A percentile compares a stretch with the other conserved stretches of the same genome.
phyloP scores from a whole-genome alignment of 148 eudicot genomes.

The Rhododendron vialii region DNA sequence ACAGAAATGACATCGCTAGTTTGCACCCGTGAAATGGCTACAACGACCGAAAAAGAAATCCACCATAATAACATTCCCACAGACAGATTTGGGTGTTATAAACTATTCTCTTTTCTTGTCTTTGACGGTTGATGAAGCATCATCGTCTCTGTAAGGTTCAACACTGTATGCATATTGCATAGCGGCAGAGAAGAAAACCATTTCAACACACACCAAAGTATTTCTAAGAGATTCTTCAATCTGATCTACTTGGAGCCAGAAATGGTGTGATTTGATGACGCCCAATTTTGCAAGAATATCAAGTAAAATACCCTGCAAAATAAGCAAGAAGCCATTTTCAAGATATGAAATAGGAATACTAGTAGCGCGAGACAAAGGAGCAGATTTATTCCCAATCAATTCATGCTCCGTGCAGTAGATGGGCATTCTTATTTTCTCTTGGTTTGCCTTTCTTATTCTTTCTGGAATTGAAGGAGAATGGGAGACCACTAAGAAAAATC shows the following conservation, averaged over 20 bases:
- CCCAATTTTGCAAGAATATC: slow-evolving; percentile 52
- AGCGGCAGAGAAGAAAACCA: slow-evolving; percentile 73
- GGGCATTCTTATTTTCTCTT: neutral
- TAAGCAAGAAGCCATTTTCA: slow-evolving; percentile 7
- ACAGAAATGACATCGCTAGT: neutral
- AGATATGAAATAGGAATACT: slow-evolving; percentile 25
- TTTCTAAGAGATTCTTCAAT: slow-evolving; percentile 70
- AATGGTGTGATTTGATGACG: slow-evolving; percentile 49
- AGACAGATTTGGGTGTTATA: neutral
- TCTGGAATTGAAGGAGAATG: neutral
- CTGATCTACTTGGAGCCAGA: slow-evolving; percentile 75
- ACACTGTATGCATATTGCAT: slow-evolving; percentile 81
- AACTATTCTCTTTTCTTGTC: slow-evolving; percentile 38
- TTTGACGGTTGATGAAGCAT: slow-evolving; percentile 11
- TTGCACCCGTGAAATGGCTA: neutral
- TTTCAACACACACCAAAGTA: slow-evolving; percentile 68
- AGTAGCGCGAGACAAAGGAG: neutral
- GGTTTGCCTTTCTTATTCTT: neutral
- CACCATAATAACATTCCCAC: neutral
- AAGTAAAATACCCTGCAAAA: slow-evolving; percentile 57
- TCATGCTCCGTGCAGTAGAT: slow-evolving; percentile 17
- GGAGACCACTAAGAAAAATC: neutral
- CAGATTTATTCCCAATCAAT: slow-evolving; percentile 12
- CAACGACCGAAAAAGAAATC: neutral
- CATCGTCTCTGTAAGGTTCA: slow-evolving; percentile 68